Base-by-base conservation (phyloP, 2,329 filamentous ascomycete species). In the Cercospora sojina region DNA sequence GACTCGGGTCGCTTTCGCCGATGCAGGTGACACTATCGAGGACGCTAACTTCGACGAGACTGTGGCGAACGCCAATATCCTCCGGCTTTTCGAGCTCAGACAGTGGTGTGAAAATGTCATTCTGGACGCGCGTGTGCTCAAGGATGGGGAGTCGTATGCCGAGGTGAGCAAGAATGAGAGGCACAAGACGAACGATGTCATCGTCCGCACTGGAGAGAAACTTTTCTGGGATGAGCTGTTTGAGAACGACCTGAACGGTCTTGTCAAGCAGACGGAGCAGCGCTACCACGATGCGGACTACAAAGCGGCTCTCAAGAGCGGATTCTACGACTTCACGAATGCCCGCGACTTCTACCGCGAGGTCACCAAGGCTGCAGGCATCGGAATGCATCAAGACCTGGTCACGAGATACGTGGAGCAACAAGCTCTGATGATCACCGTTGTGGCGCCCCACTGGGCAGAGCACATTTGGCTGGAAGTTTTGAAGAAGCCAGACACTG, bases 11-110 rank as follows among this genome's bases (percentile, higher is more conserved):
- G 93, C 93, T 3, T 88, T 99, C 69, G 94, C 94, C 18, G 95
- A 99, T 79, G 93, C 93, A 12, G 95, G 95, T 74, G 95, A 99
- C 76, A 92, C 91, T 70, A 93, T 97, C 69, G 90, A 92, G 70
- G 95, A 99, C 79, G 93, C 94, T 74, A 99, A 99, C 83, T 96
- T 99, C 71, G 95, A 97, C 76, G 95, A 99, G 82, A 88, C 90
- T 64, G 93, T 97, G 43, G 95, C 95, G 47, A 95, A 98, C 80
- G 91, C 90, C 77, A 93, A 89, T 76, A 96, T 97, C 74, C 84
- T 98, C 69, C 89, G 93, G 75, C 86, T 98, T 61, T 93, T 88
- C 75, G 90, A 87, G 76, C 84, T 96, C 62, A 89, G 92, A 77
- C 91, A 96, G 79, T 98, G 94, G 94, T 93, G 91, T 69, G 92